Evolutionary conservation across 305 asterid species (phyloP).

Genomic region (Solanum hybrid): DNA sequence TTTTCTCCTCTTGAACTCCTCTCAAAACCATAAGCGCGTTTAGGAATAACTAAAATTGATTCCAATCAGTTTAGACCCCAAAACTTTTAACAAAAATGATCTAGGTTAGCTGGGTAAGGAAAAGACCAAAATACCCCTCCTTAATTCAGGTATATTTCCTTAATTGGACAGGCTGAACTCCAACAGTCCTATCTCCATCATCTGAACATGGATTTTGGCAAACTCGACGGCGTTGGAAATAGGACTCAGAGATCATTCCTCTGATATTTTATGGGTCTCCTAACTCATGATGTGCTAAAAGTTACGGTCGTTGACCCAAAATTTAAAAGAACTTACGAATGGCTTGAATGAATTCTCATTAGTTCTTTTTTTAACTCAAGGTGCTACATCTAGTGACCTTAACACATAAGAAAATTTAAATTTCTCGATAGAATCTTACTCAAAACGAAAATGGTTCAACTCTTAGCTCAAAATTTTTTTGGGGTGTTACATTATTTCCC

Average conservation of each 20-base stretch:
- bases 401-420: not conserved
- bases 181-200: not conserved
- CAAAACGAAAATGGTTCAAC: not conserved
- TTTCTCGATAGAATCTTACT: not conserved
- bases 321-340: not conserved
- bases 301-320: not conserved
- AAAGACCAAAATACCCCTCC: not conserved
- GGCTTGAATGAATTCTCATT: not conserved
- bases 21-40: not conserved
- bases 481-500: too few species aligned
- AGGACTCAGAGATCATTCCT: not conserved
- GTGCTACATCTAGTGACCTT: not conserved
- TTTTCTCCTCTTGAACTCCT: not conserved
- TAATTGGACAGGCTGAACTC: not conserved
- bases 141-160: not conserved
- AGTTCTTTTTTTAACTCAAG: not conserved
- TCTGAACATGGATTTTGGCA: not conserved
- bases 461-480: not conserved
- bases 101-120: not conserved
- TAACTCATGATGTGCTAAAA: not conserved
- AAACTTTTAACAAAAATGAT: too few species aligned
- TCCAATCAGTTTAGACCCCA: too few species aligned
- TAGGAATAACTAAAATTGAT: not conserved
- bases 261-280: not conserved
- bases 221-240: not conserved